Evolutionary conservation across 2,329 filamentous ascomycete genomes (phyloP), one percentile per base, ranked within the genome.

Genomic region (Pseudogymnoascus sp.): DNA sequence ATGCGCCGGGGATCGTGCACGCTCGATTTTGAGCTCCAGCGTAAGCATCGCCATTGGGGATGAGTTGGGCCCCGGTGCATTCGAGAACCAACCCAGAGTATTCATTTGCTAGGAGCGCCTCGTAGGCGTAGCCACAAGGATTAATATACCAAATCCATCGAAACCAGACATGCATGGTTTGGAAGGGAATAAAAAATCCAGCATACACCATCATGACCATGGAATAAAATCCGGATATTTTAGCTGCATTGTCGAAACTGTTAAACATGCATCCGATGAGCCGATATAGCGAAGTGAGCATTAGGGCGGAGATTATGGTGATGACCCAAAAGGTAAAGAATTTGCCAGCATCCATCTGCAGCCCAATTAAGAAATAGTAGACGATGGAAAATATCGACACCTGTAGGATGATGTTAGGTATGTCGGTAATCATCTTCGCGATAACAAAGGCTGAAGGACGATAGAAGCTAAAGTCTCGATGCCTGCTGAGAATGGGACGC

Each of bases 121-220:
- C 85, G 63, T 90, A 91, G 0, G 80, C 85, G 63, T 90, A 91
- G 0, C 87, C 83, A 2, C 91, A 75, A 0, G 88, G 88, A 65
- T 88, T 81, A 21, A 88, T 81, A 82, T 84, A 87, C 64, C 80
- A 86, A 2, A 88, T 71, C 85, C 85, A 88, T 2, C 77, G 74
- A 28, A 88, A 81, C 83, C 84, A 88, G 0, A 81, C 80, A 45
- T 84, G 82, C 85, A 88, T 88, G 63, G 83, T 76, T 21, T 79
- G 79, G 28, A 85, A 83, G 3, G 79, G 79, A 63, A 88, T 87
- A 69, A 87, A 78, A 71, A 85, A 88, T 11, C 86, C 86, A 2
- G 80, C 85, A 71, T 88, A 89, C 38, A 88, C 81, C 61, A 87
- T 74, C 9, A 82, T 73, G 33, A 80, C 79, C 8, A 77, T 76